Base-by-base conservation (phyloP, 2,329 filamentous ascomycete genomes). In the Pseudopyricularia cyperi region DNA sequence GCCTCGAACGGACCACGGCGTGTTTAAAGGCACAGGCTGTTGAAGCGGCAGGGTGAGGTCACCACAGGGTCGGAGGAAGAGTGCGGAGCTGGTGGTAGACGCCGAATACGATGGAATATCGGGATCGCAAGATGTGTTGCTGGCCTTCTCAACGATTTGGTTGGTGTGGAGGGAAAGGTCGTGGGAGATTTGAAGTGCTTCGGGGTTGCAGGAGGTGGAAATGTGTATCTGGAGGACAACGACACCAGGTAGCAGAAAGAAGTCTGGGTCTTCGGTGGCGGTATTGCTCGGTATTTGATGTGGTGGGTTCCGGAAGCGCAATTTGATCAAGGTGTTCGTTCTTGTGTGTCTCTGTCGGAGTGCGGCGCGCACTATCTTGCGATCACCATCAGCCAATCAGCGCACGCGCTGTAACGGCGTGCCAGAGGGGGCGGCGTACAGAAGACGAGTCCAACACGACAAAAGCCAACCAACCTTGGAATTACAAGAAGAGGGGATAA, bases 1-100 rank as follows among this genome's bases (percentile, higher is more conserved):
- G 61, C 82, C 86, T 85, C 85, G 58, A 59, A 37, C 53, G 83
- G 84, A 83, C 76, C 84, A 90, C 89, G 86, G 89, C 89, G 64
- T 90, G 64, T 90, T 93, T 90, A 89, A 91, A 90, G 86, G 86
- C 75, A 75, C 73, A 62, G 34, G 24, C 22, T n/a, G 39, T 37
- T 30, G 51, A 52, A 52, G 51, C 30, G 51, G 24, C 7, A 39
- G 46, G 44, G 47, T 28, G 22, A 28, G 37, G 47, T 44, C 39
- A 44, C 39, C 39, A 22, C 37, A 24, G 39, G 39, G 24, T 44
- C 11, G 3, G 12, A 15, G 39, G 39, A 19, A 26, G 39, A 24
- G 39, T 12, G 22, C 11, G 39, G 22, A 44, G 39, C 19, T 44
- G 39, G 19, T 26, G 15, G 39, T 44, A 19, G n/a, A 8, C 19